Evolutionary conservation across 192 early-diverging fungal species (phyloP), one percentile per base, ranked within the genome.

Genomic region (Jimgerdemannia flammicorona): DNA sequence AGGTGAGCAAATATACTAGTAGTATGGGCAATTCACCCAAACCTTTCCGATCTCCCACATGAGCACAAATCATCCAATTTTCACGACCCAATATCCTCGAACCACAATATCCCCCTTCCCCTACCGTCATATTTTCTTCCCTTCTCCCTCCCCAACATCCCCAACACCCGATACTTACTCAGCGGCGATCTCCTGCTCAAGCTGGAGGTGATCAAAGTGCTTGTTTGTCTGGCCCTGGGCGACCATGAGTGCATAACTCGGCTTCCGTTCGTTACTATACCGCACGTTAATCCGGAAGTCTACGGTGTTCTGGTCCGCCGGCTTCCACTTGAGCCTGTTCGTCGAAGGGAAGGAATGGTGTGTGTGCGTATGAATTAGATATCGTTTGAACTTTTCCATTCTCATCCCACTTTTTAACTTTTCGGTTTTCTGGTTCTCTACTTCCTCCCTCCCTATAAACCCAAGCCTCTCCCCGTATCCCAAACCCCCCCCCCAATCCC

Each of bases 291-390:
- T 86, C 65, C 83, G 80, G 72, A 90, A 90, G 49, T 90, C 83
- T 4, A 84, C 82, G 3, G 85, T 84, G 29, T 79, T 86, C 49
- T 80, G 73, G n/a, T 84, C 81, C 1, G 75, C 74, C 39, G 89
- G 84, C 81, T 89, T 90, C 89, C 89, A 90, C 68, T 90, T 90
- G 18, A 90, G 65, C 54, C 91, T 92, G 80, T 4, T 19, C 67
- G 40, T 64, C 9, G 43, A 40, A 19, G 6, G 67, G 9, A 68
- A 68, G 9, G 18, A 41, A 6, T 59, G 29, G 29, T 29, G 29
- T 29, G 29, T 29, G 29, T 29, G 29, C 29, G 29, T 29, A 29
- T 29, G 29, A 29, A 29, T 29, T 29, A 29, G 29, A 29, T 29
- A 29, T 29, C 29, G 29, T 29, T 29, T 29, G 29, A 29, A 29